Conservation (phyloP, 2,329 filamentous ascomycete species). For the Penicillium sp. region DNA sequence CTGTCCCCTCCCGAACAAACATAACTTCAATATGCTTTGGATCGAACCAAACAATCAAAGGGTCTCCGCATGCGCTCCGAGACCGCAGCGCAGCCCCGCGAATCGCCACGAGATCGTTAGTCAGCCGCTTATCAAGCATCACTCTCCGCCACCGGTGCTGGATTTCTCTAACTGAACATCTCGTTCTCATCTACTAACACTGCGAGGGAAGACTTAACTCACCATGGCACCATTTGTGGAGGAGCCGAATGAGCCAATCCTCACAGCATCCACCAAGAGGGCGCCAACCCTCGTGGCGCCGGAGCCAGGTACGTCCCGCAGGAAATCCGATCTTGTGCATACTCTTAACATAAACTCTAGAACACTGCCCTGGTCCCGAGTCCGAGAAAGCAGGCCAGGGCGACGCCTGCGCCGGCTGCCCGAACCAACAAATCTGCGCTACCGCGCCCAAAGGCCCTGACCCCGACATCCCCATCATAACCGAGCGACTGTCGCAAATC, state of each 20-base stretch:
- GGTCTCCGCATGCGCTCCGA: constrained; percentile 1
- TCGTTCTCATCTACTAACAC: not conserved
- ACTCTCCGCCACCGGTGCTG: constrained; percentile 21
- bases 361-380: constrained; percentile 83
- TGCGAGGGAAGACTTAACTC: not conserved
- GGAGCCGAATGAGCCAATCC: constrained; percentile 62
- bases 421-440: constrained; percentile 93
- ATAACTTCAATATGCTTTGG: not conserved
- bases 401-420: constrained; percentile 89
- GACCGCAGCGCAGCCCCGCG: constrained; percentile 8
- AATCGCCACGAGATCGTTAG: constrained; percentile 30
- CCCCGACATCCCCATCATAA: constrained; percentile 85
- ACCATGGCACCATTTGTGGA: constrained; percentile 78
- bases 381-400: constrained; percentile 55
- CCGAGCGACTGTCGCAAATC: constrained; percentile 72
- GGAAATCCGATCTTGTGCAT: not conserved
- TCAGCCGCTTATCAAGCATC: constrained; percentile 36
- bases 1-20: not conserved
- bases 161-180: not conserved
- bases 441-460: constrained; percentile 92
- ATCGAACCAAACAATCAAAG: not conserved
- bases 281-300: constrained; percentile 85
- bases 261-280: constrained; percentile 70
- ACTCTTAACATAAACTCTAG: constrained; percentile 35
- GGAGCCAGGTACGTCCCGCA: constrained; percentile 60